phyloP scores from a whole-genome alignment of 1,284 basidiomycete genomes.

The Ceratobasidium sp. region DNA sequence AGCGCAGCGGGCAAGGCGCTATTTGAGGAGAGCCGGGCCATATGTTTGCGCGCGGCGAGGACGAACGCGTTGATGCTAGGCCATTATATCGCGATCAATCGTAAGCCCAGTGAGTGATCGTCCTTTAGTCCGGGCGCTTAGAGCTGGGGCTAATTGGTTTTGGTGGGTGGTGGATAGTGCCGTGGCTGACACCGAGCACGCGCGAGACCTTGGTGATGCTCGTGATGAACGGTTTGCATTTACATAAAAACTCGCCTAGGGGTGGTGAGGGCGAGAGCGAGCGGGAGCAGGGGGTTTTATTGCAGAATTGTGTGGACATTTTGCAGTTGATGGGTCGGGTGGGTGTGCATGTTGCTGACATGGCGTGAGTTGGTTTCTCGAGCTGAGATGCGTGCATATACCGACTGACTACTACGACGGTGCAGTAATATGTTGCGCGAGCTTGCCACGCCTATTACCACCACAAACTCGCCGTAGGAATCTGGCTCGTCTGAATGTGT shows the following conservation, averaged over 20 bases:
- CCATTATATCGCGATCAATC: constrained; percentile 34
- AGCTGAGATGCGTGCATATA: neutral
- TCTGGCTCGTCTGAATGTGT: neutral
- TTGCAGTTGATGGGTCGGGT: constrained; percentile 41
- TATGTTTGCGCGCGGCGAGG: constrained; percentile 33
- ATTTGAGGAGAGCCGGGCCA: constrained; percentile 33
- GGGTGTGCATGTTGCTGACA: constrained; percentile 41
- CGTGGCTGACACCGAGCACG: constrained; percentile 38
- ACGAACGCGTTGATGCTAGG: constrained; percentile 34
- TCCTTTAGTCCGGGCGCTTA: constrained; percentile 22
- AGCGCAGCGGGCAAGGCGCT: constrained; percentile 31
- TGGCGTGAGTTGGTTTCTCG: constrained; percentile 39
- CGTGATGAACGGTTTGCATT: constrained; percentile 40
- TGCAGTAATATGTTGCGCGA: constrained; percentile 39
- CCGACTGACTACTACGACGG: neutral
- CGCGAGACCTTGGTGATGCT: constrained; percentile 41
- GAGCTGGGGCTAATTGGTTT: neutral
- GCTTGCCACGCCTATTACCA: constrained; percentile 36
- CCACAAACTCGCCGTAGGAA: constrained; percentile 30
- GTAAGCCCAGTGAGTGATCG: constrained; percentile 28
- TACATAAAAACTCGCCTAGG: neutral
- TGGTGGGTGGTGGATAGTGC: constrained; percentile 27
- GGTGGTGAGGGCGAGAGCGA: constrained; percentile 6
- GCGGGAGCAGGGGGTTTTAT: constrained; percentile 4
- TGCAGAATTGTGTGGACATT: constrained; percentile 34